A percentile compares a stretch with the other conserved stretches of the same genome.
These are phyloP conservation scores for Tulasnella calospora DNA, from an alignment of 768 basidiomycete species.

Conservation along the genomic window DNA sequence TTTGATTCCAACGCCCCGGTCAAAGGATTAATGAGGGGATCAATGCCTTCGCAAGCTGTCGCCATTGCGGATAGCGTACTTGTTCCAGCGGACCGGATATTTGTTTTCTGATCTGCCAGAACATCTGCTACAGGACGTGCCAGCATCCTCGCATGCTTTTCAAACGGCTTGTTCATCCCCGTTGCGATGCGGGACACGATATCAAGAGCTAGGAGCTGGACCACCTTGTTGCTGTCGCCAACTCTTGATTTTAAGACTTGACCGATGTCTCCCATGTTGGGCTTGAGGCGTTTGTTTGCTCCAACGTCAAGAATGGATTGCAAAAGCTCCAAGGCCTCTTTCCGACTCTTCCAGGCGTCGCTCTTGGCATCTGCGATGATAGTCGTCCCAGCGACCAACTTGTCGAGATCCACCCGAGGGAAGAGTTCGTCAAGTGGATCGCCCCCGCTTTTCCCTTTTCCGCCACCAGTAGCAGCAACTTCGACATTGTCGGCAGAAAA, in stretches of 20 bases:
- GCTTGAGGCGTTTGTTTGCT: conserved; percentile 85
- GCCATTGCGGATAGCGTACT: conserved; percentile 79
- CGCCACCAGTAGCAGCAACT: conserved; percentile 40
- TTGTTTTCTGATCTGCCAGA: conserved; percentile 88
- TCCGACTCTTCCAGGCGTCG: conserved; percentile 95
- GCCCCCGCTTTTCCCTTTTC: conserved; percentile 32
- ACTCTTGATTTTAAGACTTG: conserved; percentile 83
- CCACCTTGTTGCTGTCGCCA: conserved; percentile 88
- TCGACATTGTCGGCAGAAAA: conserved; percentile 68
- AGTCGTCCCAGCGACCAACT: conserved; percentile 73
- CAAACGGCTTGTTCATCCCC: conserved; percentile 95
- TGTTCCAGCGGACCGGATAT: conserved; percentile 70
- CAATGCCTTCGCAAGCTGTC: conserved; percentile 76
- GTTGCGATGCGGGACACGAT: conserved; percentile 83
- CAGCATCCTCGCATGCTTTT: conserved; percentile 78
- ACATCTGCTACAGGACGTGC: conserved; percentile 72
- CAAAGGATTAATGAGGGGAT: conserved; percentile 72
- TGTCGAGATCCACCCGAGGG: conserved; percentile 89
- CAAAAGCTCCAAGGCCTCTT: conserved; percentile 84
- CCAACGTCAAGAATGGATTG: conserved; percentile 84
- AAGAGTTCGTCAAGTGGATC: conserved; percentile 92
- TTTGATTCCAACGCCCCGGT: conserved; percentile 74
- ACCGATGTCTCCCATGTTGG: conserved; percentile 87
- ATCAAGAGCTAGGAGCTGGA: conserved; percentile 84
- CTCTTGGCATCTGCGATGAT: conserved; percentile 81